Percentiles rank a stretch among this genome's conserved stretches.
phyloP scores from a whole-genome alignment of 305 asterid genomes.

The Fraxinus sp. region DNA sequence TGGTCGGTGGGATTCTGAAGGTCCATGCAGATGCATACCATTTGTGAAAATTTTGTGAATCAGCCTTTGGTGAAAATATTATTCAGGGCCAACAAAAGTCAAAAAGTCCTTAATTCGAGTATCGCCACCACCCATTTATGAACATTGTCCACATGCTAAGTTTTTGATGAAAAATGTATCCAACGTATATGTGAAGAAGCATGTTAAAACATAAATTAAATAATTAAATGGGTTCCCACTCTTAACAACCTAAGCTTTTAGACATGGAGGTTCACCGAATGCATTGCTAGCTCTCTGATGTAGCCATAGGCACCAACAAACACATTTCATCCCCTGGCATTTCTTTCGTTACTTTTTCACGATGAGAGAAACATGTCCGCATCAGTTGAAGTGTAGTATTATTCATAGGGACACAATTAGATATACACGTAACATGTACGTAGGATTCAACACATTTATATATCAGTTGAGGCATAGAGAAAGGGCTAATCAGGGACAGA shows the following conservation, averaged over 20 bases:
- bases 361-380: neutral
- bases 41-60: neutral
- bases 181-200: neutral
- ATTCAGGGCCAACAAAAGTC: neutral
- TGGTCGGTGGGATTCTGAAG: neutral
- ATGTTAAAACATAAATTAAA: neutral
- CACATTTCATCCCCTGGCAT: neutral
- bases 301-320: neutral
- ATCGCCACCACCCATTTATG: neutral
- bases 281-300: neutral
- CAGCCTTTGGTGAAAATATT: neutral
- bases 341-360: constrained; percentile 16
- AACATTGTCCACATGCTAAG: neutral
- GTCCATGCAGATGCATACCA: neutral
- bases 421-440: neutral
- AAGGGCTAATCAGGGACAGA: neutral
- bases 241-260: neutral
- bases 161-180: neutral
- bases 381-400: neutral
- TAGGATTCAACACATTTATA: neutral
- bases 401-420: neutral
- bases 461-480: neutral
- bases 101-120: neutral
- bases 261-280: neutral
- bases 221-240: neutral